Percentiles rank a stretch among this genome's conserved stretches.
Evolutionary conservation across 768 basidiomycete genomes (phyloP).

Genomic region (Boletus rufocinnamomeus): DNA sequence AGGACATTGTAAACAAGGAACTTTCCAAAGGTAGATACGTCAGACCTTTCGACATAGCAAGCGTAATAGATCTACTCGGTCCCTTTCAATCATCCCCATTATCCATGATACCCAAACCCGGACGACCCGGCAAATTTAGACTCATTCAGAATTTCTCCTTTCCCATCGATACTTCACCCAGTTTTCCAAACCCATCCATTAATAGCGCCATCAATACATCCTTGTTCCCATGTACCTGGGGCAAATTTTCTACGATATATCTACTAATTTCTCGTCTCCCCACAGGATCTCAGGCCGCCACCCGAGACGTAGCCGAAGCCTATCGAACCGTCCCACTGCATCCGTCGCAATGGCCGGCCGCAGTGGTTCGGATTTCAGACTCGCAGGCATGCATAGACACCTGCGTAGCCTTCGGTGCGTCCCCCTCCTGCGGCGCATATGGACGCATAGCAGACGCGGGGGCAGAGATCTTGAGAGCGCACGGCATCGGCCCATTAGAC

Average conservation of each 20-base stretch:
- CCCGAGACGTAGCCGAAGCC: neutral
- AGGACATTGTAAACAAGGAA: neutral
- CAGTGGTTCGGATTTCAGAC: accelerated
- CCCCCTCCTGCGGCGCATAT: neutral
- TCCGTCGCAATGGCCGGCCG: neutral
- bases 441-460: neutral
- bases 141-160: slow-evolving; percentile 4
- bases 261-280: neutral
- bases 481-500: neutral
- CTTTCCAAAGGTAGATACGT: neutral
- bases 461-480: neutral
- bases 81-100: neutral
- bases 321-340: neutral
- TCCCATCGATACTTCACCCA: accelerated
- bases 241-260: neutral
- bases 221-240: neutral
- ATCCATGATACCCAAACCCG: neutral
- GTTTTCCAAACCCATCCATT: neutral
- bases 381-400: neutral
- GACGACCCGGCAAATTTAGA: neutral
- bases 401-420: neutral
- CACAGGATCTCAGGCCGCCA: too few relatives aligned
- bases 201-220: neutral
- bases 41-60: accelerated
- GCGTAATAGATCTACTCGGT: neutral